A percentile compares a stretch with the other conserved stretches of the same genome.
Conservation (phyloP, 192 early-diverging fungal genomes). For the Fimicolochytrium jonesii region DNA sequence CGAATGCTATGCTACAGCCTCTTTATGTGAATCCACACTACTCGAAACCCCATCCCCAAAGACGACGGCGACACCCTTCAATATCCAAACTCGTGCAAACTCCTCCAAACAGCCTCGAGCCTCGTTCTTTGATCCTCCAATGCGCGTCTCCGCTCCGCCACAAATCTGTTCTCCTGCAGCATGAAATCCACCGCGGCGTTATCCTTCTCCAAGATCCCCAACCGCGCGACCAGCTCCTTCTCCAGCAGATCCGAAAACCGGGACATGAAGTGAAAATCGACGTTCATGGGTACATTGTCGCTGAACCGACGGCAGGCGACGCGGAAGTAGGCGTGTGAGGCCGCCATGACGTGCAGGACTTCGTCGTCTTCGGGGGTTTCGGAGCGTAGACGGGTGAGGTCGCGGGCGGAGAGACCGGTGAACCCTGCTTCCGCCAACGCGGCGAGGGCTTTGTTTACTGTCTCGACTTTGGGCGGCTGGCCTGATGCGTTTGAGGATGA, state of each 20-base stretch:
- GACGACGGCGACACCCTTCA: too few relatives aligned
- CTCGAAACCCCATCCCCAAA: too few relatives aligned
- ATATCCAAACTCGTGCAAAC: constrained; percentile 36
- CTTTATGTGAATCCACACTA: too few relatives aligned
- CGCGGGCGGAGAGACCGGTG: constrained; percentile 31
- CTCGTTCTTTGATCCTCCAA: constrained; percentile 30
- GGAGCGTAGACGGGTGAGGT: constrained; percentile 25
- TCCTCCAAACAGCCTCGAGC: constrained; percentile 36
- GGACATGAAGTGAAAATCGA: constrained; percentile 41
- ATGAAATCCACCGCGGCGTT: constrained; percentile 18
- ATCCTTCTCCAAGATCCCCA: constrained; percentile 40
- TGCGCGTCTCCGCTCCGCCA: constrained; percentile 29
- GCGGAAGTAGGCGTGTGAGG: constrained; percentile 34
- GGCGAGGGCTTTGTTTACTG: constrained; percentile 33
- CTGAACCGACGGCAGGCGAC: constrained; percentile 27
- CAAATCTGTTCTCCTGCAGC: constrained; percentile 35
- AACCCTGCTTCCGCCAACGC: constrained; percentile 39
- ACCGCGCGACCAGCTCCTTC: constrained; percentile 37
- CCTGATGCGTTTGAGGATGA: not conserved
- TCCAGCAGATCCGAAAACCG: constrained; percentile 37
- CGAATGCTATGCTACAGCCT: too few relatives aligned
- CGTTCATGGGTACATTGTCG: constrained; percentile 37
- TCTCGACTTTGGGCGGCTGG: constrained; percentile 9
- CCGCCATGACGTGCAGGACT: constrained; percentile 39
- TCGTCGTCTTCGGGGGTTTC: constrained; percentile 28